These are phyloP conservation scores for Ambispora gerdemannii DNA, from an alignment of 192 early-diverging fungal genomes.

Conservation along the genomic window DNA sequence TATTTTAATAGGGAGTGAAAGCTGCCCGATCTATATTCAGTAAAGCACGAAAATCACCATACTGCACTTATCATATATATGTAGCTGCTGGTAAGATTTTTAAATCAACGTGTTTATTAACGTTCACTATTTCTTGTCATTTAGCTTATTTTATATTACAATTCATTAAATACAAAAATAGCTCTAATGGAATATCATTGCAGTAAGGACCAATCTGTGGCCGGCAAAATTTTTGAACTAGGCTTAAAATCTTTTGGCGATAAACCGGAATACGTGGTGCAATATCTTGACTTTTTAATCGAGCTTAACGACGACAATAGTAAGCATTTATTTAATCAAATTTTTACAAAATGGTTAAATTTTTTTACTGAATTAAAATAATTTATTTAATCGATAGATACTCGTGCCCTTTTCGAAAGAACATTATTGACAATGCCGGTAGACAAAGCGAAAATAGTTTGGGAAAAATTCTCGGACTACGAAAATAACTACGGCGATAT, in stretches of 20 bases:
- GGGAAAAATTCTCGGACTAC: conserved; percentile 80
- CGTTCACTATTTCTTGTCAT: not conserved
- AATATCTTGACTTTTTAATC: conserved; percentile 87
- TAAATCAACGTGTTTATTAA: too few species aligned
- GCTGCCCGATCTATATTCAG: conserved; percentile 73
- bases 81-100: conserved; percentile 62
- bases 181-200: conserved; percentile 93
- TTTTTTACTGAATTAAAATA: not conserved
- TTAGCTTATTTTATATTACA: not conserved
- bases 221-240: conserved; percentile 88
- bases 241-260: conserved; percentile 78
- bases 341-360: not conserved
- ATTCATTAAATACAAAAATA: conserved; percentile 21
- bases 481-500: conserved; percentile 89
- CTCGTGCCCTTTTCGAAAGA: conserved; percentile 86
- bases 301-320: conserved; percentile 88
- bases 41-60: conserved; percentile 66
- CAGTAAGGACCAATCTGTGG: conserved; percentile 78
- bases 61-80: conserved; percentile 83
- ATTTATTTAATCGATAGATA: conserved; percentile 46
- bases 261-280: conserved; percentile 66
- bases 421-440: conserved; percentile 68
- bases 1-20: conserved; percentile 56
- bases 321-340: conserved; percentile 31
- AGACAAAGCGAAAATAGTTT: conserved; percentile 70